phyloP scores from a whole-genome alignment of 345 rosid genomes.

The Lumnitzera littorea region DNA sequence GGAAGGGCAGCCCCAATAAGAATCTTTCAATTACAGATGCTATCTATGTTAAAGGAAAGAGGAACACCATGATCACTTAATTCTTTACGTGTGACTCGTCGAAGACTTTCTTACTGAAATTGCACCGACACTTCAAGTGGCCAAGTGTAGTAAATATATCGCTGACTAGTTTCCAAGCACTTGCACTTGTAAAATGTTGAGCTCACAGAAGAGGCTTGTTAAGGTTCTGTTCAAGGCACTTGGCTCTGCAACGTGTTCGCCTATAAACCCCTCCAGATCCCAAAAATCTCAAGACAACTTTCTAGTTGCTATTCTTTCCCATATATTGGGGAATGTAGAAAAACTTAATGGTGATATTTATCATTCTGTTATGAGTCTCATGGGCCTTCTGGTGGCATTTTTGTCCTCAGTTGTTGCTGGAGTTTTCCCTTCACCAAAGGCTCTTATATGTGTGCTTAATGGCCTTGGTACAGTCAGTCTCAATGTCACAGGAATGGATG shows the following conservation, averaged over 20 bases:
- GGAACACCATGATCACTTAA: too few species aligned
- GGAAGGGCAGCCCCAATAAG: too few species aligned
- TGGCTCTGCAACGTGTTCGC: conserved; percentile 86
- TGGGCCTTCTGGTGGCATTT: conserved; percentile 91
- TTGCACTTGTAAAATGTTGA: conserved; percentile 14
- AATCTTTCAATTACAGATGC: too few species aligned
- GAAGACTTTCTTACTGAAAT: too few species aligned
- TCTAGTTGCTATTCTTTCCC: conserved; percentile 66
- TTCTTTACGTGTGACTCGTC: too few species aligned
- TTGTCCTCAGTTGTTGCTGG: conserved; percentile 81
- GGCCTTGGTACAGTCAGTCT: conserved; percentile 95
- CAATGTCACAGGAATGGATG: conserved; percentile 81
- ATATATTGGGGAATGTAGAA: conserved; percentile 59
- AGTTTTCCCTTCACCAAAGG: conserved; percentile 85
- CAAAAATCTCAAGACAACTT: conserved; percentile 65
- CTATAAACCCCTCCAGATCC: conserved; percentile 57
- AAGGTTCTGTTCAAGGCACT: conserved; percentile 91
- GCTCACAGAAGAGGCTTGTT: conserved; percentile 78
- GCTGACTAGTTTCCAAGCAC: too few species aligned
- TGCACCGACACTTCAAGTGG: too few species aligned
- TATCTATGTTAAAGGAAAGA: too few species aligned
- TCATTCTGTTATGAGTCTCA: conserved; percentile 88
- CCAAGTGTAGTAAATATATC: too few species aligned
- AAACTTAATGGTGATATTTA: conserved; percentile 93
- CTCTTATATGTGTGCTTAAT: conserved; percentile 86